Base-by-base conservation (phyloP, 305 asterid species). In the Fraxinus angustifolia region DNA sequence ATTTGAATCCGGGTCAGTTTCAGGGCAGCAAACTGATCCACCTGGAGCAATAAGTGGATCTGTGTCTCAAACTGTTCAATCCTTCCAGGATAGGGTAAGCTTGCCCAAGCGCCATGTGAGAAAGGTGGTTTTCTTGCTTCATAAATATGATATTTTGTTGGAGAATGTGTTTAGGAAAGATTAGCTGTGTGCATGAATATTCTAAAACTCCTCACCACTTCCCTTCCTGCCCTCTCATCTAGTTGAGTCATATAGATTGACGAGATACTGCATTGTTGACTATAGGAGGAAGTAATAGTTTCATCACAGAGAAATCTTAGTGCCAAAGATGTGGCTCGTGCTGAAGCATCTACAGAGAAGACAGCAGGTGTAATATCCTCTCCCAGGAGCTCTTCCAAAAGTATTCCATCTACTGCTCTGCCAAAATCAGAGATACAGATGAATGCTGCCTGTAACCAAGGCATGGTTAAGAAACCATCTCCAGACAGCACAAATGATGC, bases 361-460 rank as follows among this genome's bases (percentile, higher is more conserved):
- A 75, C 87, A 35, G 75, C 84, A 5, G 76, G 79, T 72, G 81
- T 78, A 14, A 80, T 75, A 28, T 87, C 90, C 78, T 83, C 88
- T 10, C 89, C 92, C 50, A 82, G 86, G 85, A 90, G 90, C 88
- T 93, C 89, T 78, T 80, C 88, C 74, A 90, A 90, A 84, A 84
- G 75, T 80, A 81, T 34, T 53, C 82, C 85, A 45, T 79, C 79
- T 23, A 73, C 74, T 14, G 62, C 81, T 79, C 85, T 79, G 56
- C 58, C 33, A 76, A 87, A 83, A 81, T 53, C 87, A 79, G 95
- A 89, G 35, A 26, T 83, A 6, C 90, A 86, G 88, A 75, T 23
- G 65, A 85, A 67, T 34, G 78, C 79, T 7, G 38, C 75, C 40
- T 30, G 75, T 23, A 31, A 70, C 75, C 75, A 70, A 1, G 40